Evolutionary conservation across 345 rosid species (phyloP), one percentile per base, ranked within the genome.

Genomic region (Nasturtium officinale): DNA sequence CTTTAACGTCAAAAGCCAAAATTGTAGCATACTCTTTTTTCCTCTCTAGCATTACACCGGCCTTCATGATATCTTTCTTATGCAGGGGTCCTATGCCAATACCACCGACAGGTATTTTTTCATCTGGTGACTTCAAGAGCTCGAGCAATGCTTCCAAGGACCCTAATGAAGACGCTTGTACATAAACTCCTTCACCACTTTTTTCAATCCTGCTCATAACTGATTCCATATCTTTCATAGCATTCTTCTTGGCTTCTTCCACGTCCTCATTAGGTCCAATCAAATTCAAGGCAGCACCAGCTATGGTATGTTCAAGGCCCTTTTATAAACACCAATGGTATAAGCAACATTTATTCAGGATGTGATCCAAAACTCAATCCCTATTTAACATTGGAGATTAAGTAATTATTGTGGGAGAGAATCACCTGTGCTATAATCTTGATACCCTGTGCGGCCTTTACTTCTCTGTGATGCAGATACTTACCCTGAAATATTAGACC

Each of bases 81-180:
- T 91, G 97, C 16, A 91, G 88, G 57, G 96, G 97, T 20, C 97
- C 96, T 35, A 94, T 87, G 61, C 89, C 83, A 69, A 89, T 89
- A 57, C 93, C 89, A 68, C 97, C 87, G 26, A 94, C 98, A 40
- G 96, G 98, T 75, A 91, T 86, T 54, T 71, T 83, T 33, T 91
- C 97, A 35, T 81, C 91, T 3, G 94, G 92, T 17, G 98, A 79
- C 84, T 87, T 91, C 83, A 94, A 77, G 79, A 84, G 86, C 67
- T 91, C 98, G 56, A 91, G 87, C 78, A 94, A 76, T 10, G 98
- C 98, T 86, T 94, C 98, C 80, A 94, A 79, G 20, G 97, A 94
- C 35, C 98, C 97, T 55, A 89, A 83, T 6, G 98, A 89, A 12
- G 98, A 94, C 42, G 97, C 95, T 82, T 94, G 96, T 25, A 94